Conservation (phyloP, 805 yeast genomes). For the Zygotorulaspora florentina region DNA sequence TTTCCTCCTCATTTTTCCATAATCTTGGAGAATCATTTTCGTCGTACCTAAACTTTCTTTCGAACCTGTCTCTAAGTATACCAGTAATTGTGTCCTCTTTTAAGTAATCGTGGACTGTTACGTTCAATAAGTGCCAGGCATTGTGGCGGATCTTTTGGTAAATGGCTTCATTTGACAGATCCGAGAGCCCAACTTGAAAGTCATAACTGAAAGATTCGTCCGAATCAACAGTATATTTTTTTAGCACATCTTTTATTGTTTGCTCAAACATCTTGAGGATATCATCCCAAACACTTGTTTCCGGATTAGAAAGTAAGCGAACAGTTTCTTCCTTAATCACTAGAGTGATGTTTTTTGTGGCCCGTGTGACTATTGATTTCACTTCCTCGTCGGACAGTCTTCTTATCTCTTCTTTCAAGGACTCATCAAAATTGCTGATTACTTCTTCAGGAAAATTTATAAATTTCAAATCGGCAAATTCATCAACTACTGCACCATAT, state of each 20-base stretch:
- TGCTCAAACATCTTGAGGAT: conserved; percentile 43
- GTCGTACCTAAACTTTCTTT: conserved; percentile 78
- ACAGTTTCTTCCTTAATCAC: conserved; percentile 50
- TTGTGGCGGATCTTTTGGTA: conserved; percentile 43
- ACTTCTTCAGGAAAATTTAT: conserved; percentile 3
- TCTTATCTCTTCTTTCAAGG: conserved; percentile 31
- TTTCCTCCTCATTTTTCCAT: conserved; percentile 70
- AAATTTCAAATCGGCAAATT: conserved; percentile 33
- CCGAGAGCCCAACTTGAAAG: conserved; percentile 58
- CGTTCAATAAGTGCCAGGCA: conserved; percentile 65
- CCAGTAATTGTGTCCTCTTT: conserved; percentile 62
- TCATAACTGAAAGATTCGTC: conserved; percentile 41
- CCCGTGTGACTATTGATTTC: conserved; percentile 39
- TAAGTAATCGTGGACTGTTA: conserved; percentile 55
- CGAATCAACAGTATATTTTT: conserved; percentile 25
- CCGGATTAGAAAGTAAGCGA: conserved; percentile 47
- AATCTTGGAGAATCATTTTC: conserved; percentile 74
- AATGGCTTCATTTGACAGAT: conserved; percentile 40
- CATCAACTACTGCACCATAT: conserved; percentile 20
- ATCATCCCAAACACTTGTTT: conserved; percentile 56
- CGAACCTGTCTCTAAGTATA: conserved; percentile 75
- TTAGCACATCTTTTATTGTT: conserved; percentile 31
- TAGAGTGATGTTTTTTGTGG: conserved; percentile 44
- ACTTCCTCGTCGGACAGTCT: conserved; percentile 40
- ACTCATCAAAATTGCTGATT: conserved; percentile 13